Evolutionary conservation across 495 filamentous ascomycete genomes (phyloP), one percentile per base, ranked within the genome.

Genomic region (Neurospora cerealis): DNA sequence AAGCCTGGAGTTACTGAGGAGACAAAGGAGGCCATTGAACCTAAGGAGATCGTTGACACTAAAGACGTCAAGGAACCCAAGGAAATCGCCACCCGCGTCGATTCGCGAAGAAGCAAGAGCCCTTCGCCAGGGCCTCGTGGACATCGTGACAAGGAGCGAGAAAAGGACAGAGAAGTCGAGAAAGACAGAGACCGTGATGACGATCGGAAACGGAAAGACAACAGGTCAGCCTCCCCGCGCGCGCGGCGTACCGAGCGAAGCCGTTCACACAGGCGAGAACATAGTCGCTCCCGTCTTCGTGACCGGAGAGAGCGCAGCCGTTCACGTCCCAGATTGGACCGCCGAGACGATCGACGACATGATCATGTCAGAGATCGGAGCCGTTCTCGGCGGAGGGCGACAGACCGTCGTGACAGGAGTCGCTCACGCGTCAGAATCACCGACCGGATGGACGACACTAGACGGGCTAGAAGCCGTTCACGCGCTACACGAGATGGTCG

Each of bases 231-330:
- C 24, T 80, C 80, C 8, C 78, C 80, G 3, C 72, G 75, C 19
- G 48, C 77, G 6, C 71, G 78, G 48, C 74, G 48, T 11, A 73
- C 21, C 28, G 77, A 79, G 13, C 76, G 76, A 21, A 80, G 79
- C 69, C 79, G 76, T 13, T 80, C 78, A 10, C 73, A 73, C 6
- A 73, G 73, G 62, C 71, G 73, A 42, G 76, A 78, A 3, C 66
- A 77, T 13, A 79, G 79, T 48, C 74, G 76, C 36, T 78, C 79
- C 7, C 72, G 78, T 28, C 69, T 77, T 36, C 76, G 77, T 42
- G 81, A 82, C 19, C 82, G 78, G 9, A 80, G 79, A 74, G 85
- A 85, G 7, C 80, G 80, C 17, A 86, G 83, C 70, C 82, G 81
- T 40, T 83, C 84, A 40, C 76, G 78, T 38, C 72, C 73, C 15